Evolutionary conservation across 2,329 filamentous ascomycete genomes (phyloP).

Genomic region (Onygenales sp.): DNA sequence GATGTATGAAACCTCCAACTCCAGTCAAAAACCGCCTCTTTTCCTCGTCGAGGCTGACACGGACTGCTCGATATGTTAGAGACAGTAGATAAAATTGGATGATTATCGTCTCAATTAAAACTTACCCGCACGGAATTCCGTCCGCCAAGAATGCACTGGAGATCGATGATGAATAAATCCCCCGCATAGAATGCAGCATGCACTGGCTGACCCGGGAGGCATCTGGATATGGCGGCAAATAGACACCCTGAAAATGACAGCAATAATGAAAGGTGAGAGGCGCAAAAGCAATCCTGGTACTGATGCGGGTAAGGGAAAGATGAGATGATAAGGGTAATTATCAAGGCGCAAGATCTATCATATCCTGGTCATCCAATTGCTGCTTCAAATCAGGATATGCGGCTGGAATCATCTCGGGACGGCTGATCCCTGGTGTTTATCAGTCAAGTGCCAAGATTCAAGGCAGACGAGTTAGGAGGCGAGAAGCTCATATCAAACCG

Average conservation of each 20-base stretch:
- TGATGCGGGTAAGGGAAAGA: too few species aligned
- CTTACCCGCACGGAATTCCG: conserved; percentile 11
- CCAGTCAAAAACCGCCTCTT: conserved; percentile 13
- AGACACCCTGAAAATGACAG: neutral
- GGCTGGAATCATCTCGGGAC: too few species aligned
- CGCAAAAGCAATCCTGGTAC: too few species aligned
- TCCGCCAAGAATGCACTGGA: conserved; percentile 5
- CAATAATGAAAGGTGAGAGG: too few species aligned
- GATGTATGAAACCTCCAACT: conserved; percentile 6
- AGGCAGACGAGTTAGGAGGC: too few species aligned
- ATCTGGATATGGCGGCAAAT: neutral
- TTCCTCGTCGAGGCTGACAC: conserved; percentile 7
- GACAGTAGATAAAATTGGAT: neutral
- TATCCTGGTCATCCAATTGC: too few species aligned
- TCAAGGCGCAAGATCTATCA: too few species aligned
- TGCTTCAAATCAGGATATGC: too few species aligned
- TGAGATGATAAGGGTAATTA: too few species aligned
- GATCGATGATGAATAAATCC: conserved; percentile 6
- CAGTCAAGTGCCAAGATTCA: too few species aligned
- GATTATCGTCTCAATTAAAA: neutral
- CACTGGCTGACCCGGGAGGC: neutral
- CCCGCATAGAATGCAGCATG: conserved; percentile 11
- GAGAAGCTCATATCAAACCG: too few species aligned
- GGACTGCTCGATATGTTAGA: conserved; percentile 8
- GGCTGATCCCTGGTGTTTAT: too few species aligned